A percentile compares a stretch with the other conserved stretches of the same genome.
These are phyloP conservation scores for Blastocystis sp. DNA, from an alignment of 352 stramenopile species.

Conservation along the genomic window DNA sequence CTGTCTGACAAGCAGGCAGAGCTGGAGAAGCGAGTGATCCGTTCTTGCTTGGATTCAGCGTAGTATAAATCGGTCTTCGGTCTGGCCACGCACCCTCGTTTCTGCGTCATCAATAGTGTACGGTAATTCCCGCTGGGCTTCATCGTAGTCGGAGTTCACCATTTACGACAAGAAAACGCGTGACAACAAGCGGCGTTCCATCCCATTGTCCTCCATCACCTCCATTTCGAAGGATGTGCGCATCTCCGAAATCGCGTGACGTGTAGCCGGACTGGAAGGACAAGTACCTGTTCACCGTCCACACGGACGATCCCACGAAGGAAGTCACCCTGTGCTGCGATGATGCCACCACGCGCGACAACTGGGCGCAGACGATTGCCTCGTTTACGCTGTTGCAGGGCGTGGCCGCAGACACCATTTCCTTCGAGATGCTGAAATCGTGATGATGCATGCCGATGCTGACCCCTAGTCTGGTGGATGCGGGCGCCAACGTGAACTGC, in stretches of 20 bases:
- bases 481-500: slow-evolving; percentile 37
- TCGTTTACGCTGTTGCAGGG: slow-evolving; percentile 37
- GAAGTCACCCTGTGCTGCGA: background rate
- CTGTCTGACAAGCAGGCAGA: slow-evolving; percentile 20
- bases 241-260: background rate
- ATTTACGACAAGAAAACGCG: slow-evolving; percentile 42
- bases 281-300: slow-evolving; percentile 7
- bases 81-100: slow-evolving; percentile 18
- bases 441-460: background rate
- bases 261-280: slow-evolving; percentile 16
- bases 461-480: slow-evolving; percentile 27
- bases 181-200: background rate
- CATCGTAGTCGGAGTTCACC: slow-evolving; percentile 5
- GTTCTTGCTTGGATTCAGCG: background rate
- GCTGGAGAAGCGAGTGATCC: slow-evolving; percentile 1
- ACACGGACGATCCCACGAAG: background rate
- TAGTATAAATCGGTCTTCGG: slow-evolving; percentile 57
- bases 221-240: slow-evolving; percentile 15
- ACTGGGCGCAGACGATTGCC: slow-evolving; percentile 38
- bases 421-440: background rate
- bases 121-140: background rate
- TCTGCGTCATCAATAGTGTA: slow-evolving; percentile 62
- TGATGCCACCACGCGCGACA: slow-evolving; percentile 17
- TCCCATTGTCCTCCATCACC: slow-evolving; percentile 2
- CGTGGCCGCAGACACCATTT: background rate